Base-by-base conservation (phyloP, 208 protist genomes). In the Paratrypanosoma confusum region DNA sequence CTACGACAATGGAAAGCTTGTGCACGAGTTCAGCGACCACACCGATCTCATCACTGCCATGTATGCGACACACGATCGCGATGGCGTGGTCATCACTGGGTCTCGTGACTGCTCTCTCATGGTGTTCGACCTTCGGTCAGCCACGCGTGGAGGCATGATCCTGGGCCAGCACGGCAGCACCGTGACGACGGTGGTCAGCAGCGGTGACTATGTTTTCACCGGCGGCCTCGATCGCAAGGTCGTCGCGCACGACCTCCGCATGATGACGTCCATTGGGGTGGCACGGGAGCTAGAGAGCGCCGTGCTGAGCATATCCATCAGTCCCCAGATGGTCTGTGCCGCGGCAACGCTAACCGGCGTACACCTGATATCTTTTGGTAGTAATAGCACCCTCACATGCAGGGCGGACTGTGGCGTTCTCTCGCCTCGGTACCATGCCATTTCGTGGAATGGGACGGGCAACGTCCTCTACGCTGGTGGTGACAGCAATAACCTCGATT, bases 1-100 rank as follows among this genome's bases (percentile, higher is more conserved):
- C 5, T 92, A 85, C 57, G 75, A 88, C 31, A 42, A 45, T n/a
- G 70, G 62, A 14, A 50, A 71, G 21, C 48, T 70, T 27, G 45
- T 82, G 22, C 71, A 81, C 35, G 76, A 81, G 29, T 84, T 86
- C 58, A 63, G 46, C 22, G 79, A 82, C 34, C 83, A 92, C 59
- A 69, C 65, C 26, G 83, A 92, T 50, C 77, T 92, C 40, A 75
- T 92, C 33, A 84, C 83, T 10, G 59, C 75, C 7, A 60, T 92
- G 52, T 67, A 83, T 42, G 65, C 81, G 4, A 72, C 80, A n/a
- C 38, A 41, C 14, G 77, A 86, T 26, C 57, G 65, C 22, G 72
- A 83, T 13, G 71, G 57, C 47, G 57, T 59, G 11, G 56, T 92
- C 43, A 61, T 92, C 45, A 86, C 79, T 6, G 83, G 83, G 21